These are phyloP conservation scores for Pleurostoma richardsiae DNA, from an alignment of 2,329 filamentous ascomycete genomes.

Conservation along the genomic window DNA sequence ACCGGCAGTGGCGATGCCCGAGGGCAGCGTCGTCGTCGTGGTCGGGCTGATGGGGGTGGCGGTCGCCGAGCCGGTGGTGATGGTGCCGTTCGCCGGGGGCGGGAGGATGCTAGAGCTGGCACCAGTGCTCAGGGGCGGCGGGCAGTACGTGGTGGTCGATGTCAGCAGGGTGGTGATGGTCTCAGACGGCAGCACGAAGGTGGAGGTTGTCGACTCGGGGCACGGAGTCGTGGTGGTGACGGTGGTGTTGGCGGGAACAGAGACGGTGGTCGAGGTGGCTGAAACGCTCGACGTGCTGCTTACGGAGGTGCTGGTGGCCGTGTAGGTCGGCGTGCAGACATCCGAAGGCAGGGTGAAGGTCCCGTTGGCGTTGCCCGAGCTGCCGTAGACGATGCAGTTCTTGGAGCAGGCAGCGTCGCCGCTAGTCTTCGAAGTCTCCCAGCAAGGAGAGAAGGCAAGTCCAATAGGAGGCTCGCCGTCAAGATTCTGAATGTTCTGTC, in stretches of 20 bases:
- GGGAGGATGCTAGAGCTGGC: conserved; percentile 7
- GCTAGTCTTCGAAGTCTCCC: conserved; percentile 26
- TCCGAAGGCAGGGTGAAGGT: conserved; percentile 29
- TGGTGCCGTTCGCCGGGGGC: conserved; percentile 2
- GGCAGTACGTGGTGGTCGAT: not conserved
- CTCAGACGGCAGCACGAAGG: not conserved
- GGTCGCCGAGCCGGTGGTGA: conserved; percentile 7
- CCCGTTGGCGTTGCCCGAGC: conserved; percentile 15
- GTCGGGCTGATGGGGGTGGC: conserved; percentile 9
- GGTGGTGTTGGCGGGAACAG: conserved; percentile 5
- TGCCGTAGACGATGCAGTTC: conserved; percentile 41
- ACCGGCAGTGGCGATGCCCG: conserved; percentile 12
- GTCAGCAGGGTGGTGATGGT: not conserved
- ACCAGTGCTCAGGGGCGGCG: conserved; percentile 5
- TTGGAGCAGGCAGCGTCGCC: conserved; percentile 44
- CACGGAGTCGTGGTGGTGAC: conserved; percentile 10
- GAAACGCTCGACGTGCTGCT: conserved; percentile 7
- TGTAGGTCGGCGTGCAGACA: conserved; percentile 24
- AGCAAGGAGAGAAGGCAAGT: conserved; percentile 30
- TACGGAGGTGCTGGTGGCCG: conserved; percentile 9
- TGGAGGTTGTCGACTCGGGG: conserved; percentile 5
- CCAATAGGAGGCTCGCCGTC: conserved; percentile 34
- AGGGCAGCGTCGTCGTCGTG: conserved; percentile 9
- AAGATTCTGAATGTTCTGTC: conserved; percentile 25
- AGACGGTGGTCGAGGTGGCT: not conserved